phyloP scores from a whole-genome alignment of 257 asterid species.

The Ocimum tenuiflorum region DNA sequence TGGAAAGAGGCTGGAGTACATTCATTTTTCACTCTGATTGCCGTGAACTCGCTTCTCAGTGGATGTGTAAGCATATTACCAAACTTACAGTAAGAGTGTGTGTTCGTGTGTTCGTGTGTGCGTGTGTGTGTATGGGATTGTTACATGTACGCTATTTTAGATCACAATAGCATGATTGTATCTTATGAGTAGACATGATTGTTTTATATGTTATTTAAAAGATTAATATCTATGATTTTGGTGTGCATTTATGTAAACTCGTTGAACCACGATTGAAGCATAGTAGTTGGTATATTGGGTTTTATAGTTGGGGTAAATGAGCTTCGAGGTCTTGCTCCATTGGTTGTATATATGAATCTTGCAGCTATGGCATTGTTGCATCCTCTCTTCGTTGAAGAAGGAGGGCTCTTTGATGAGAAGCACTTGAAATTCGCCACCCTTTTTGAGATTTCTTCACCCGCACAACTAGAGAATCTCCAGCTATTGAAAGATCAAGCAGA shows the following conservation, averaged over 20 bases:
- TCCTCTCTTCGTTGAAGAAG: constrained; percentile 65
- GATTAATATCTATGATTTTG: background rate
- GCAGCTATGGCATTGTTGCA: constrained; percentile 61
- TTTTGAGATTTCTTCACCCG: constrained; percentile 58
- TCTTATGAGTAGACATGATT: background rate
- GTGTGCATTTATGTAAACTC: background rate
- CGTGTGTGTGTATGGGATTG: too few relatives aligned
- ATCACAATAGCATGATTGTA: background rate
- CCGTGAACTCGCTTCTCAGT: constrained; percentile 60
- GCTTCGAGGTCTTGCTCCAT: background rate
- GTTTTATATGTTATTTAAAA: too few relatives aligned
- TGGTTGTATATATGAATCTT: constrained; percentile 22
- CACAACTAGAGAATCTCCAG: constrained; percentile 54
- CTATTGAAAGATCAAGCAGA: constrained; percentile 38
- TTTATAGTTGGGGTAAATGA: background rate
- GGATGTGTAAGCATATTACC: constrained; percentile 52
- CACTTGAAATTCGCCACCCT: constrained; percentile 41
- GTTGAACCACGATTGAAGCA: background rate
- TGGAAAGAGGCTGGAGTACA: constrained; percentile 86
- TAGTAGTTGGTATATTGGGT: background rate
- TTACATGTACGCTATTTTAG: too few relatives aligned
- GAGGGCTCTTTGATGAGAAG: constrained; percentile 43
- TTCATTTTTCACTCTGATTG: constrained; percentile 45
- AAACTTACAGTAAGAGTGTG: background rate
- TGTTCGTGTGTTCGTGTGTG: too few relatives aligned